Evolutionary conservation across 2,329 filamentous ascomycete genomes (phyloP).

Genomic region (Clathrospora elynae): DNA sequence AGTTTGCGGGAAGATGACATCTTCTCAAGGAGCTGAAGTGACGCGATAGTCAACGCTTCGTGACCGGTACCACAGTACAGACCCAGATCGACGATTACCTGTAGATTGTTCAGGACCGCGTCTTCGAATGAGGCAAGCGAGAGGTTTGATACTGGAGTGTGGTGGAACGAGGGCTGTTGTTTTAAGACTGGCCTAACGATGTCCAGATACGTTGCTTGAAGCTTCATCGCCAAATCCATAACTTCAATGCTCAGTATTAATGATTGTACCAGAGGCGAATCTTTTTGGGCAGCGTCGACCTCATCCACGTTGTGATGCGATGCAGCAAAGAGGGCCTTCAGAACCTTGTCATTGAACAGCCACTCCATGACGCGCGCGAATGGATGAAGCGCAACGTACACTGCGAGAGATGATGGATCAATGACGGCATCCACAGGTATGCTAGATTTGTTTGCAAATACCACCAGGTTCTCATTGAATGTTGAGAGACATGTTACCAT

Average conservation of each 20-base stretch:
- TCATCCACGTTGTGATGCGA: constrained; percentile 77
- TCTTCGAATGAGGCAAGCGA: constrained; percentile 92
- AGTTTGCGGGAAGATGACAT: constrained; percentile 84
- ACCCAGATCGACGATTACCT: constrained; percentile 79
- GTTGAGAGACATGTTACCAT: constrained; percentile 76
- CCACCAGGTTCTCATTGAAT: constrained; percentile 93
- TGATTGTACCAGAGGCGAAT: constrained; percentile 81
- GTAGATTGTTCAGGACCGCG: constrained; percentile 79
- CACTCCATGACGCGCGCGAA: constrained; percentile 97
- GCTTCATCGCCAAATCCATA: constrained; percentile 78
- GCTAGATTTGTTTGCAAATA: constrained; percentile 79
- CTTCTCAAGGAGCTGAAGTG: constrained; percentile 81
- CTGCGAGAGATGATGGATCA: constrained; percentile 71
- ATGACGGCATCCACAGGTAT: constrained; percentile 77
- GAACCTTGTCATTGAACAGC: constrained; percentile 92
- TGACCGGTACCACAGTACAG: constrained; percentile 86
- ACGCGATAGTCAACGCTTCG: constrained; percentile 76
- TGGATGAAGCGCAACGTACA: constrained; percentile 86
- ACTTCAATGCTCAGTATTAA: constrained; percentile 82
- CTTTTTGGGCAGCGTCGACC: constrained; percentile 72
- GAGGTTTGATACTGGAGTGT: constrained; percentile 69
- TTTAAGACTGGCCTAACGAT: constrained; percentile 82
- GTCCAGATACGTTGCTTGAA: constrained; percentile 90
- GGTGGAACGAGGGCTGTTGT: constrained; percentile 63
- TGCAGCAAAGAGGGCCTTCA: constrained; percentile 76